Conservation (phyloP, 2,329 filamentous ascomycete genomes). For the Colletotrichum neosansevieriae region DNA sequence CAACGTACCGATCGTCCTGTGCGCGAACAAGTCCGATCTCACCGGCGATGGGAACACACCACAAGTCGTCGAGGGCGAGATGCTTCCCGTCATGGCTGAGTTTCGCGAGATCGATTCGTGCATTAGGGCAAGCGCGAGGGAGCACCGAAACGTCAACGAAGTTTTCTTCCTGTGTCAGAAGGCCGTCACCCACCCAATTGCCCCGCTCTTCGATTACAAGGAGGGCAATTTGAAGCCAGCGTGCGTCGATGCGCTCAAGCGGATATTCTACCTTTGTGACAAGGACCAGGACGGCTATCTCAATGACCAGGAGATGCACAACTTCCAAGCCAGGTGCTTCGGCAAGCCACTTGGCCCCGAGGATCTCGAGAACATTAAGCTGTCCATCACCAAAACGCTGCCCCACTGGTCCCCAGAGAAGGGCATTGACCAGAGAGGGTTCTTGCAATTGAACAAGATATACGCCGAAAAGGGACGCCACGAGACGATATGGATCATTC, state of each 20-base stretch:
- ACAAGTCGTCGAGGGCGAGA: slow-evolving; percentile 94
- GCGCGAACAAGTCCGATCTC: slow-evolving; percentile 97
- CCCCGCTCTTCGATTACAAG: slow-evolving; percentile 96
- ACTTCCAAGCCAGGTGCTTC: slow-evolving; percentile 93
- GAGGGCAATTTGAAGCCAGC: slow-evolving; percentile 89
- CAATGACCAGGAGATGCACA: slow-evolving; percentile 89
- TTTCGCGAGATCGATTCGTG: slow-evolving; percentile 99
- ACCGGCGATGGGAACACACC: slow-evolving; percentile 79
- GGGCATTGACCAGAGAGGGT: slow-evolving; percentile 86
- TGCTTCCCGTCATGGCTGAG: slow-evolving; percentile 97
- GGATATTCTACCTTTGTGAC: slow-evolving; percentile 96
- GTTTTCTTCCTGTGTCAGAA: slow-evolving; percentile 99
- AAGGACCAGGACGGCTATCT: slow-evolving; percentile 95
- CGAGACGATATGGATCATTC: slow-evolving; percentile 97
- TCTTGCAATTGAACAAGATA: slow-evolving; percentile 91
- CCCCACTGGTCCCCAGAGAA: slow-evolving; percentile 72
- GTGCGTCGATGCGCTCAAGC: slow-evolving; percentile 85
- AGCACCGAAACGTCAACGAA: slow-evolving; percentile 94
- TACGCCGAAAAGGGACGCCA: slow-evolving; percentile 98
- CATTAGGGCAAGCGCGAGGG: slow-evolving; percentile 91
- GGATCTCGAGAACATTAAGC: slow-evolving; percentile 92
- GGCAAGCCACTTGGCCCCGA: slow-evolving; percentile 84
- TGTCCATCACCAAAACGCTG: slow-evolving; percentile 79
- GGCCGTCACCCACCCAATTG: slow-evolving; percentile 96
- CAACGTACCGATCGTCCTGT: slow-evolving; percentile 96